Percentiles rank a stretch among this genome's conserved stretches.
phyloP scores from a whole-genome alignment of 345 rosid genomes.

The Trapa incisa region DNA sequence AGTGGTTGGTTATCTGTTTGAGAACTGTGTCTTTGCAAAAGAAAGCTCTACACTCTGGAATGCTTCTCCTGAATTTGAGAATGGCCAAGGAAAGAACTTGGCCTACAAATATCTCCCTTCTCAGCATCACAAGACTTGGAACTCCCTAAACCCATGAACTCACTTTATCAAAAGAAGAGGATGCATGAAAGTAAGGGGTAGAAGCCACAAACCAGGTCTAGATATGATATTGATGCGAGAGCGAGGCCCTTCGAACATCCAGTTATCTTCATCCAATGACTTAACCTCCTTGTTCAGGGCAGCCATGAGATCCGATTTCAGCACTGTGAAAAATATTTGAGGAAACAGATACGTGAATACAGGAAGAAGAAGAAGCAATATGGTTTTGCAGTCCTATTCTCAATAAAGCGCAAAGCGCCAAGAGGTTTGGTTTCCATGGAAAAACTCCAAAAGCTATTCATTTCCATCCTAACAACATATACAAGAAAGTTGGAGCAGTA shows the following conservation, averaged over 20 bases:
- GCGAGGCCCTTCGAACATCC: conserved; percentile 91
- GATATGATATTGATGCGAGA: conserved; percentile 69
- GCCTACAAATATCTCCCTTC: neutral
- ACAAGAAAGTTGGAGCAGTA: neutral
- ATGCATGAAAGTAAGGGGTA: neutral
- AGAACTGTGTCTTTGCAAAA: neutral
- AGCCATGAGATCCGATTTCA: conserved; percentile 68
- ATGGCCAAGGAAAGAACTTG: neutral
- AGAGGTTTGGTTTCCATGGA: neutral
- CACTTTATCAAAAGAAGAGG: neutral
- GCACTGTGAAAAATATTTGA: conserved; percentile 28
- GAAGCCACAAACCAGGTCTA: conserved; percentile 38
- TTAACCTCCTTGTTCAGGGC: conserved; percentile 68
- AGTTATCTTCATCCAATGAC: conserved; percentile 80
- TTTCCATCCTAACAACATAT: neutral
- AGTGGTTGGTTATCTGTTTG: neutral
- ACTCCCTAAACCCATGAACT: neutral
- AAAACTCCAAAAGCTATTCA: neutral
- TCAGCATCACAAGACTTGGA: neutral
- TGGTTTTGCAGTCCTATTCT: neutral
- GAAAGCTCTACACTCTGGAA: neutral
- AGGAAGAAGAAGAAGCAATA: neutral
- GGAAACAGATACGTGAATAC: neutral
- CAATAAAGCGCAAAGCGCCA: neutral
- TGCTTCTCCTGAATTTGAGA: neutral